Evolutionary conservation across 495 filamentous ascomycete genomes (phyloP), one percentile per base, ranked within the genome.

Genomic region (Aspergillus ellipticus): DNA sequence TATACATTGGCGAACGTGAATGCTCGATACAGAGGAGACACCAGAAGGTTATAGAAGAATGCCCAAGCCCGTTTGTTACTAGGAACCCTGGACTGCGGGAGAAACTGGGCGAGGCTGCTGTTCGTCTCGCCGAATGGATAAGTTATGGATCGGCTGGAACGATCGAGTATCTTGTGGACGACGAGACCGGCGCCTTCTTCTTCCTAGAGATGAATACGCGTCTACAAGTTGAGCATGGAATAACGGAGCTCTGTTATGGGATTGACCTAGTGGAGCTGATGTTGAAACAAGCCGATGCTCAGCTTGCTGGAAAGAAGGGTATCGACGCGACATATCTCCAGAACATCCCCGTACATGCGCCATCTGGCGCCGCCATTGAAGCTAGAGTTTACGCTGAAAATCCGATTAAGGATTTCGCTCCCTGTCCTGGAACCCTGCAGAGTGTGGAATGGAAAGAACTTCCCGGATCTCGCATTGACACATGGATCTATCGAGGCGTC

Each of bases 181-280:
- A 84, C 51, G 66, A 72, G 31, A 77, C 76, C 0, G 75, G 73
- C 0, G 72, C 78, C 9, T 85, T 84, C 67, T 88, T 82, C 66
- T 88, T 88, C 56, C 71, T 87, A 4, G 85, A 88, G 60, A 84
- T 88, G 81, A 87, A 87, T 60, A 85, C 85, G 0, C 71, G 85
- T 31, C 67, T 87, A 8, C 85, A 88, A 55, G 85, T 88, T 24
- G 85, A 88, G 66, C 85, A 87, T 65, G 79, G 78, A 13, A 81
- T 86, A 49, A 87, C 85, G 5, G 83, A 88, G 60, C 58, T 82
- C 5, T 81, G 80, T 53, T 82, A 81, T 58, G 73, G 67, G n/a
- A 59, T 86, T 21, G 85, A 87, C 51, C 62, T 87, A 11, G 84
- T 87, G 2, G 68, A 75, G 16, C 64, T 82, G 29, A 82, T 81